phyloP scores from a whole-genome alignment of 2,329 filamentous ascomycete species.

The Phialophora chinensis region DNA sequence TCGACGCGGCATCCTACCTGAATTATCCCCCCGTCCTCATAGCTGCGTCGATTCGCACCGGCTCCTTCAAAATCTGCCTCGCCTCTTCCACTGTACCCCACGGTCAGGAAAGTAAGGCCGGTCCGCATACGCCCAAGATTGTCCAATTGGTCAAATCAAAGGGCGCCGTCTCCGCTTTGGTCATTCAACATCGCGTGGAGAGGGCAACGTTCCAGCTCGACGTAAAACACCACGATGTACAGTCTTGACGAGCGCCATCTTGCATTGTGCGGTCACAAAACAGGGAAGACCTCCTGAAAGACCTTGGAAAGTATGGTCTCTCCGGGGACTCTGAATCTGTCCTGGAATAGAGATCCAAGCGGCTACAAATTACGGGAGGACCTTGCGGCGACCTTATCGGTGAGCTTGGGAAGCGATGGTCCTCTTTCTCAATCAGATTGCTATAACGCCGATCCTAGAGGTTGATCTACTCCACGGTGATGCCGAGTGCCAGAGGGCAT shows the following conservation, averaged over 20 bases:
- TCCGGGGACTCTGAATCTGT: background rate
- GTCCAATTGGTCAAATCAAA: too few relatives aligned
- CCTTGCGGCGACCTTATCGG: background rate
- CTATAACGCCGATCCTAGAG: background rate
- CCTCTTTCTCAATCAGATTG: background rate
- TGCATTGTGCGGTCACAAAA: background rate
- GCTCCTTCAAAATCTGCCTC: too few relatives aligned
- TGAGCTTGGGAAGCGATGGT: background rate
- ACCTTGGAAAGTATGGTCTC: background rate
- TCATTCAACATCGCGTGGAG: background rate
- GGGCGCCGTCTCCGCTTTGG: too few relatives aligned
- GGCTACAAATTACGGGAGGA: background rate
- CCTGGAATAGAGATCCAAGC: background rate
- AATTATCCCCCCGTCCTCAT: too few relatives aligned
- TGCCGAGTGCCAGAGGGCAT: too few relatives aligned
- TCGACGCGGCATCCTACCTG: too few relatives aligned
- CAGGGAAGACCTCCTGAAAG: background rate
- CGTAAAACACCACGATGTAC: background rate
- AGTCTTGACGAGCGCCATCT: background rate
- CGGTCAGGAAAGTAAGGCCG: too few relatives aligned
- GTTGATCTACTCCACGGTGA: too few relatives aligned
- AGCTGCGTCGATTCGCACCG: too few relatives aligned
- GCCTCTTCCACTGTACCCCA: too few relatives aligned
- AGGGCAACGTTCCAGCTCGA: background rate
- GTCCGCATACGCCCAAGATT: too few relatives aligned